Conservation (phyloP, 2,329 filamentous ascomycete species). For the Claviceps sp. region DNA sequence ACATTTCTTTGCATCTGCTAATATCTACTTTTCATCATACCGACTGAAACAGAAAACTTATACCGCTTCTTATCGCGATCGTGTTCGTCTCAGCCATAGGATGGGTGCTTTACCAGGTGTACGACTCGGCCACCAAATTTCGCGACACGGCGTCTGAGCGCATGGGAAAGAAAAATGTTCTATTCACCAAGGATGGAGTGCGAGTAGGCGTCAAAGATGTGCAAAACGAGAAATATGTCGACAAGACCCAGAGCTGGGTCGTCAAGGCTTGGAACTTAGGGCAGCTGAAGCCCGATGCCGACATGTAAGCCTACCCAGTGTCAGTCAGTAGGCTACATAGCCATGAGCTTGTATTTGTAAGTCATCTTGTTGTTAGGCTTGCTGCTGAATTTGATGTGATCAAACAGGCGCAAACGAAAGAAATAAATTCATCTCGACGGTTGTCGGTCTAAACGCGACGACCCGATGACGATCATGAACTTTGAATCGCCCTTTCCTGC, state of each 20-base stretch:
- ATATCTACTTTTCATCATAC: not conserved
- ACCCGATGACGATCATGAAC: too few relatives aligned
- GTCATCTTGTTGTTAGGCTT: not conserved
- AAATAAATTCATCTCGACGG: conserved; percentile 1
- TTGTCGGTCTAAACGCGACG: not conserved
- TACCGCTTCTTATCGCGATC: conserved; percentile 56
- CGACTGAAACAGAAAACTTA: conserved; percentile 33
- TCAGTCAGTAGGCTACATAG: not conserved
- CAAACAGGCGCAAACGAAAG: conserved; percentile 5
- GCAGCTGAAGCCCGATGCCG: conserved; percentile 13
- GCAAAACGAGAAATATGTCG: conserved; percentile 56
- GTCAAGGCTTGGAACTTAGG: conserved; percentile 53
- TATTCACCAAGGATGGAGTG: conserved; percentile 62
- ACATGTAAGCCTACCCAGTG: conserved; percentile 9
- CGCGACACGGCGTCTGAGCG: conserved; percentile 50
- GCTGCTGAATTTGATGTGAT: not conserved
- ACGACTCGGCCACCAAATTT: conserved; percentile 53
- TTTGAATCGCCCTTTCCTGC: too few relatives aligned
- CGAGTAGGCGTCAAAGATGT: conserved; percentile 58
- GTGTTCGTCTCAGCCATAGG: conserved; percentile 38
- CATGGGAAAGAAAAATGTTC: conserved; percentile 63
- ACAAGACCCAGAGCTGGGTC: conserved; percentile 55
- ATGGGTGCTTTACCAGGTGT: conserved; percentile 61
- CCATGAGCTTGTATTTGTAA: not conserved
- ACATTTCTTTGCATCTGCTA: not conserved